phyloP scores from a whole-genome alignment of 2,329 filamentous ascomycete genomes.

The Colletotrichum sp. region DNA sequence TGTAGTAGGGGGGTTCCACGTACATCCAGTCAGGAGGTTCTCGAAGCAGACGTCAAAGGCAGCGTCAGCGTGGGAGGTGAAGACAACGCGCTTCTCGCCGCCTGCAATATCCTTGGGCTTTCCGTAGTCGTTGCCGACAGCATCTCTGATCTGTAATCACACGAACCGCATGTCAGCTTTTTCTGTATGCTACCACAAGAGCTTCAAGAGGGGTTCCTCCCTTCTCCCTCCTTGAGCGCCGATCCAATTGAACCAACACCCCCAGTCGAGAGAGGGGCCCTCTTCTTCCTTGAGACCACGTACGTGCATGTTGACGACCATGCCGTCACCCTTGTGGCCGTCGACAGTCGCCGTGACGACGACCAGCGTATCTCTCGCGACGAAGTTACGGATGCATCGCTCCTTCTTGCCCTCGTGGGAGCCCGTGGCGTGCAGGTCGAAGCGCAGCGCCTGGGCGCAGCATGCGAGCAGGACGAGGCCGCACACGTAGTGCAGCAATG shows the following conservation, averaged over 20 bases:
- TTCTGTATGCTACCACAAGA: not conserved
- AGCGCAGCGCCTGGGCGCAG: slow-evolving; percentile 78
- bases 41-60: slow-evolving; percentile 98
- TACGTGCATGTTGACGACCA: slow-evolving; percentile 93
- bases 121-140: slow-evolving; percentile 95
- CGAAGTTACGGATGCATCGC: slow-evolving; percentile 96
- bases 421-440: slow-evolving; percentile 80
- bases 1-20: slow-evolving; percentile 34
- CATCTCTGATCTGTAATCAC: slow-evolving; percentile 80
- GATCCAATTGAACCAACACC: not conserved
- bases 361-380: slow-evolving; percentile 88
- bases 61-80: slow-evolving; percentile 89
- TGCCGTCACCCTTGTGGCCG: slow-evolving; percentile 89
- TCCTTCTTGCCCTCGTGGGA: slow-evolving; percentile 70
- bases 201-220: not conserved
- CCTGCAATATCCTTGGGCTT: slow-evolving; percentile 89
- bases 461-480: slow-evolving; percentile 61
- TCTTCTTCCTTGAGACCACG: slow-evolving; percentile 32
- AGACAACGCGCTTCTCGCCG: slow-evolving; percentile 91
- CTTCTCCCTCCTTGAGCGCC: not conserved
- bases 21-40: slow-evolving; percentile 77
- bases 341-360: slow-evolving; percentile 91
- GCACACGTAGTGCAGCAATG: slow-evolving; percentile 63
- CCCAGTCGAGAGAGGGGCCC: not conserved
- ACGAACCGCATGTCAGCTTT: not conserved